These are phyloP conservation scores for Cryomyces minteri DNA, from an alignment of 495 filamentous ascomycete genomes.

Conservation along the genomic window DNA sequence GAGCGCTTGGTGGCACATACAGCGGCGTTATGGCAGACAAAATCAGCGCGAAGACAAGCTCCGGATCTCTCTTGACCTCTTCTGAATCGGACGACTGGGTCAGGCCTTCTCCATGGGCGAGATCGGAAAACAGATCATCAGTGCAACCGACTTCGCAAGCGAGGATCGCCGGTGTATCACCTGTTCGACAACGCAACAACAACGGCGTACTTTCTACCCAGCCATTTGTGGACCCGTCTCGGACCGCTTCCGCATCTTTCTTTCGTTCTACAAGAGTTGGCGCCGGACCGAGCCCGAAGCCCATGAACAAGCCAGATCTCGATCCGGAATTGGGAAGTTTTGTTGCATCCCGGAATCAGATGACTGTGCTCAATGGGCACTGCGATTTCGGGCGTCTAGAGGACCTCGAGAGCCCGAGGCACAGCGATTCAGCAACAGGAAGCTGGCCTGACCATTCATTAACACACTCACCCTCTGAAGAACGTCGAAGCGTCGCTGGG, in stretches of 20 bases:
- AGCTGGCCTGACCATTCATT: constrained; percentile 11
- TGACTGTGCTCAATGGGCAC: no score
- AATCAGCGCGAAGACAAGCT: constrained; percentile 37
- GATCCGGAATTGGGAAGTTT: background rate
- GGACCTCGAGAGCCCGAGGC: background rate
- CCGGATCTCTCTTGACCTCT: constrained; percentile 41
- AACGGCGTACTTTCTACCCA: no score
- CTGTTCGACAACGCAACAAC: constrained; percentile 17
- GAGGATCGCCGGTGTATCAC: background rate
- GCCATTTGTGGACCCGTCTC: no score
- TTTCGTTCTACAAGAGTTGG: no score
- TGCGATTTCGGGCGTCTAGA: no score
- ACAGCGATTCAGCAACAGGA: constrained; percentile 1
- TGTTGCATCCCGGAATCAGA: no score
- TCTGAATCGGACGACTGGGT: constrained; percentile 45
- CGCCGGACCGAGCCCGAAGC: background rate
- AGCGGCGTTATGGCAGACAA: background rate
- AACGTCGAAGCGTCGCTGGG: constrained; percentile 14
- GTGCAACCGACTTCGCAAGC: no score
- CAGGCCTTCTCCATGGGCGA: no score
- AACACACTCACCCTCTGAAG: constrained; percentile 17
- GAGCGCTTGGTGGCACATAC: no score
- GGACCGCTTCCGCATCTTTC: no score
- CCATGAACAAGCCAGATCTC: background rate
- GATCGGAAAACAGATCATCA: no score